Evolutionary conservation across 176 grass and related monocot genomes (phyloP).

Genomic region (Cenchrus purpureus): DNA sequence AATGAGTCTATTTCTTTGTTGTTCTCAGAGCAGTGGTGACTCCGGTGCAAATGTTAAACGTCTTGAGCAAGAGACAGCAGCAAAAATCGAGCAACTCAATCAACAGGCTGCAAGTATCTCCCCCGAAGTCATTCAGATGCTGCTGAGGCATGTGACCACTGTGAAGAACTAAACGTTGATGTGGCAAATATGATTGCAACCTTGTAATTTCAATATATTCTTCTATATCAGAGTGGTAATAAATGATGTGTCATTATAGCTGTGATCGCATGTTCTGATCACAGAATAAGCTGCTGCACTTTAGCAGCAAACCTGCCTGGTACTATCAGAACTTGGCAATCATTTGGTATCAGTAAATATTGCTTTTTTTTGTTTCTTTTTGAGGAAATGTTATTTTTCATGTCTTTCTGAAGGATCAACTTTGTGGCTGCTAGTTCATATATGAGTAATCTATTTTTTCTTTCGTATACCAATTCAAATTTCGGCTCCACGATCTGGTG

Average conservation of each 20-base stretch:
- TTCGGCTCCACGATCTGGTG: too few relatives aligned
- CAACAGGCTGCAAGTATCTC: slow-evolving; percentile 60
- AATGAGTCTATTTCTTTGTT: slow-evolving; percentile 1
- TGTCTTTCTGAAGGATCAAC: not conserved
- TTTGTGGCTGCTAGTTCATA: too few relatives aligned
- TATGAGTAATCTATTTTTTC: too few relatives aligned
- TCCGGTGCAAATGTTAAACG: slow-evolving; percentile 85
- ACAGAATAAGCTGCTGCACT: slow-evolving; percentile 34
- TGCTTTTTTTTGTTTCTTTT: not conserved
- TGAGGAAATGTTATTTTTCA: not conserved
- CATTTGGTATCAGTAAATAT: slow-evolving; percentile 28
- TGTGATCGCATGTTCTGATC: slow-evolving; percentile 41
- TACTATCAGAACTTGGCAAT: slow-evolving; percentile 7
- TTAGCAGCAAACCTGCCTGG: slow-evolving; percentile 17
- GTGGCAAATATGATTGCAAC: not conserved
- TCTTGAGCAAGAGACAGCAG: slow-evolving; percentile 72
- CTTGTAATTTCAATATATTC: slow-evolving; percentile 44
- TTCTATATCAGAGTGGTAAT: slow-evolving; percentile 35
- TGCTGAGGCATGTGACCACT: slow-evolving; percentile 80
- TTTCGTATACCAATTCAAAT: too few relatives aligned
- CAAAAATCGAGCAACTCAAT: slow-evolving; percentile 64
- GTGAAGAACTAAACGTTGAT: slow-evolving; percentile 65
- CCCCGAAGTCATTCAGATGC: slow-evolving; percentile 81
- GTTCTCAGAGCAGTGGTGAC: slow-evolving; percentile 69
- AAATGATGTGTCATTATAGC: slow-evolving; percentile 29